Conservation (phyloP, 2,329 filamentous ascomycete species). For the Aspergillus latus region DNA sequence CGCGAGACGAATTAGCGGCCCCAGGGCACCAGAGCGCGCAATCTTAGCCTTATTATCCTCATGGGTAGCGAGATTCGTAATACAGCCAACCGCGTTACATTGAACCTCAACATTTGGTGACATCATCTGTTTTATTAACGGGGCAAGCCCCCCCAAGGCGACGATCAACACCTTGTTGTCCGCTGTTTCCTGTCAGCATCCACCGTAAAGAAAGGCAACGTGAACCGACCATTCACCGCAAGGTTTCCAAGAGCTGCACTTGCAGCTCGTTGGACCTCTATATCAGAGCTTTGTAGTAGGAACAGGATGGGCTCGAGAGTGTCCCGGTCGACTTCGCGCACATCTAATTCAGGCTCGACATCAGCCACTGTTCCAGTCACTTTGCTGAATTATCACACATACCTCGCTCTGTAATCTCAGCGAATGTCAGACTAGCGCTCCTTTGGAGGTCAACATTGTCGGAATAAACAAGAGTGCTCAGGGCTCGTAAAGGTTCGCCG, state of each 20-base stretch:
- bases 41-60: conserved; percentile 99
- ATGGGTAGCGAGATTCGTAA: conserved; percentile 95
- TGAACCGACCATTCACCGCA: conserved; percentile 79
- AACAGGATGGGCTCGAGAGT: conserved; percentile 95
- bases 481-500: conserved; percentile 86
- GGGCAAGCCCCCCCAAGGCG: conserved; percentile 81
- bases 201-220: conserved; percentile 15
- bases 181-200: conserved; percentile 60
- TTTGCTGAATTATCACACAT: conserved; percentile 19
- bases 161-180: conserved; percentile 99
- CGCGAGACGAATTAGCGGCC: conserved; percentile 83
- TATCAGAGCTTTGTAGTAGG: conserved; percentile 89
- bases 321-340: conserved; percentile 89
- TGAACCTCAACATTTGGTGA: conserved; percentile 97
- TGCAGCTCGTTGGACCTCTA: conserved; percentile 94
- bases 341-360: conserved; percentile 64
- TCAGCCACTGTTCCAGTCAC: not conserved
- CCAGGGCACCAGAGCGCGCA: conserved; percentile 87
- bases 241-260: conserved; percentile 95
- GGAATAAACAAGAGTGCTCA: conserved; percentile 96
- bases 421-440: conserved; percentile 96
- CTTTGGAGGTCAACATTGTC: conserved; percentile 98
- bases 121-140: conserved; percentile 97
- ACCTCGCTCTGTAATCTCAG: conserved; percentile 98
- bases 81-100: conserved; percentile 98